These are phyloP conservation scores for Setaria viridis DNA, from an alignment of 202 grass and related monocot genomes.

Conservation along the genomic window DNA sequence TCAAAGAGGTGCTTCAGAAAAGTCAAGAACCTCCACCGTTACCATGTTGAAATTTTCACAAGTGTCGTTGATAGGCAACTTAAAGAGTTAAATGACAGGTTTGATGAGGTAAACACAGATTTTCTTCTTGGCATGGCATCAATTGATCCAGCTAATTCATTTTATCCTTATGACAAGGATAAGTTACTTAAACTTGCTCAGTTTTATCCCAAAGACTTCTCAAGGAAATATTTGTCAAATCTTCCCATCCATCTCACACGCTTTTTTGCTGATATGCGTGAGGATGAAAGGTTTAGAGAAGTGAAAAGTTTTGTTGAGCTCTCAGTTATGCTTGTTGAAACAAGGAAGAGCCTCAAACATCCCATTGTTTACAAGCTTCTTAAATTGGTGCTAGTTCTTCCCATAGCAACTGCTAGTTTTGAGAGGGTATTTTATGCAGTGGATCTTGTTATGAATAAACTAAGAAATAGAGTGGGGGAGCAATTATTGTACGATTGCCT, in stretches of 20 bases:
- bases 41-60: not conserved
- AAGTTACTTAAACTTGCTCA: slow-evolving; percentile 18
- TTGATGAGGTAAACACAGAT: slow-evolving; percentile 11
- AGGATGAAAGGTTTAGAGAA: not conserved
- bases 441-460: not conserved
- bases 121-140: not conserved
- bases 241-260: not conserved
- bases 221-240: not conserved
- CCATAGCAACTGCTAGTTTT: not conserved
- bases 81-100: slow-evolving; percentile 21
- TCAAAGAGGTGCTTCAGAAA: not conserved
- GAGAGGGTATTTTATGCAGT: slow-evolving; percentile 1
- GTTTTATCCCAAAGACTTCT: slow-evolving; percentile 21
- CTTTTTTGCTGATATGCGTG: slow-evolving; percentile 1
- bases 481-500: slow-evolving; percentile 13
- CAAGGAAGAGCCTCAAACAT: slow-evolving; percentile 6
- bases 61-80: not conserved
- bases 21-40: not conserved
- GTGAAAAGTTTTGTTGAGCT: slow-evolving; percentile 1
- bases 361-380: slow-evolving; percentile 11
- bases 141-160: not conserved
- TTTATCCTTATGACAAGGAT: slow-evolving; percentile 8
- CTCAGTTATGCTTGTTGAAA: slow-evolving; percentile 29
- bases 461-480: not conserved
- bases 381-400: slow-evolving; percentile 10